Percentiles rank a stretch among this genome's conserved stretches.
These are phyloP conservation scores for Mortierella antarctica DNA, from an alignment of 192 early-diverging fungal species.

Conservation along the genomic window DNA sequence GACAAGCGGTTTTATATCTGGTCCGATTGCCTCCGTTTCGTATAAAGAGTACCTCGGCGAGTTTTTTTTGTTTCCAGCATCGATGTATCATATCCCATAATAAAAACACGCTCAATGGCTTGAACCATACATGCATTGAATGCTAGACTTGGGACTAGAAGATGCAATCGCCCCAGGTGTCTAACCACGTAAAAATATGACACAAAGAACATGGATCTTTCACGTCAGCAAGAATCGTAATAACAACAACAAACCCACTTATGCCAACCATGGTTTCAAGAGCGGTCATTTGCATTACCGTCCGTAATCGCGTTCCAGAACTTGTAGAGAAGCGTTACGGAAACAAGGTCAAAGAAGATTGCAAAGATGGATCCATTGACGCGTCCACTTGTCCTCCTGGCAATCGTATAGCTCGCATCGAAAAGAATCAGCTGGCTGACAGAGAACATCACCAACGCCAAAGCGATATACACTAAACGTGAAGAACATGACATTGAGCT, in stretches of 20 bases:
- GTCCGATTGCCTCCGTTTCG: slow-evolving; percentile 59
- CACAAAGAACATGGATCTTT: too few species aligned
- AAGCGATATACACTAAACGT: slow-evolving; percentile 10
- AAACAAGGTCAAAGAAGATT: slow-evolving; percentile 58
- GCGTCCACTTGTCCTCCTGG: neutral
- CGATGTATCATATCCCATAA: neutral
- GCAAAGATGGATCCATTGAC: slow-evolving; percentile 67
- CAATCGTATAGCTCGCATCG: slow-evolving; percentile 11
- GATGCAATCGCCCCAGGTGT: slow-evolving; percentile 23
- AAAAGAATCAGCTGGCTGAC: slow-evolving; percentile 26
- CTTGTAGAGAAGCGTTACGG: slow-evolving; percentile 57
- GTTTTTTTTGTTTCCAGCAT: slow-evolving; percentile 1
- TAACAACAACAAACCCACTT: neutral
- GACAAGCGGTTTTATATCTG: slow-evolving; percentile 61
- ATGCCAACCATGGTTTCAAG: neutral
- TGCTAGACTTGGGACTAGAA: neutral
- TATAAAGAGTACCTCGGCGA: neutral
- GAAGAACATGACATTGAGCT: neutral
- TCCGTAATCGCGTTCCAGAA: slow-evolving; percentile 69
- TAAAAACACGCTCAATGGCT: neutral
- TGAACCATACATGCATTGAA: neutral
- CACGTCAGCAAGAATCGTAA: neutral
- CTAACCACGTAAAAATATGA: slow-evolving; percentile 11
- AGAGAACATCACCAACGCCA: slow-evolving; percentile 11
- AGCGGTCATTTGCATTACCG: slow-evolving; percentile 44